phyloP scores from a whole-genome alignment of 2,329 filamentous ascomycete genomes.

The Xylaria sp. region DNA sequence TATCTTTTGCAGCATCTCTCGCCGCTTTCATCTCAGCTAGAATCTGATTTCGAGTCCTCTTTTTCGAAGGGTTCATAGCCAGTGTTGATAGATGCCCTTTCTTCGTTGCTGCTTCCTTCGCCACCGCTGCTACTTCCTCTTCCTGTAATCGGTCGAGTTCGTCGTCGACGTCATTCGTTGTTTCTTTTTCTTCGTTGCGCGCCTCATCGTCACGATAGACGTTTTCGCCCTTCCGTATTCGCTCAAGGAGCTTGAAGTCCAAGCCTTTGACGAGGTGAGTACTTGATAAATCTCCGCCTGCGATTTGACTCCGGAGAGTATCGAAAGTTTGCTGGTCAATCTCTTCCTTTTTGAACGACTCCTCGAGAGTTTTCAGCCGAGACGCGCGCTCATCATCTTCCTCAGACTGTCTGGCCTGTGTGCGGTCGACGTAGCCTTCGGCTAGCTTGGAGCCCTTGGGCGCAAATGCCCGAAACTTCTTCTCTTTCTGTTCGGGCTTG shows the following conservation, averaged over 20 bases:
- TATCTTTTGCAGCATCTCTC: conserved; percentile 67
- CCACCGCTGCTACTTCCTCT: conserved; percentile 63
- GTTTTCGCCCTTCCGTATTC: conserved; percentile 75
- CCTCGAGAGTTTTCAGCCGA: conserved; percentile 81
- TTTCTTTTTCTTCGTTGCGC: conserved; percentile 49
- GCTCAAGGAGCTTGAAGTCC: conserved; percentile 82
- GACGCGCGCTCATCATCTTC: conserved; percentile 65
- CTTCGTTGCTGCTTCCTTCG: conserved; percentile 64
- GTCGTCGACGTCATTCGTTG: conserved; percentile 67
- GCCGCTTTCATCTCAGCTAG: conserved; percentile 73
- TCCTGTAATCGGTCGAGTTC: conserved; percentile 70
- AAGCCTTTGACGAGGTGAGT: conserved; percentile 93
- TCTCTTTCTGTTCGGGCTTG: conserved; percentile 64
- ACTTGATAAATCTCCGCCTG: conserved; percentile 80
- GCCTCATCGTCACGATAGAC: conserved; percentile 58
- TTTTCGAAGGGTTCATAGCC: conserved; percentile 64
- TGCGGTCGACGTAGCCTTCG: conserved; percentile 84
- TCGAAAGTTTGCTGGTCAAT: conserved; percentile 85
- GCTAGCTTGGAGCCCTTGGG: conserved; percentile 86
- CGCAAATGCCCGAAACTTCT: conserved; percentile 80
- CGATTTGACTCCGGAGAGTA: conserved; percentile 76
- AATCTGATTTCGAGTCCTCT: conserved; percentile 73
- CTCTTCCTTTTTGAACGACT: conserved; percentile 82
- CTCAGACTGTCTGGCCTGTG: conserved; percentile 69
- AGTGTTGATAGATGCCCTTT: conserved; percentile 69